Evolutionary conservation across 257 asterid species (phyloP).

Genomic region (Leptodermis oblonga): DNA sequence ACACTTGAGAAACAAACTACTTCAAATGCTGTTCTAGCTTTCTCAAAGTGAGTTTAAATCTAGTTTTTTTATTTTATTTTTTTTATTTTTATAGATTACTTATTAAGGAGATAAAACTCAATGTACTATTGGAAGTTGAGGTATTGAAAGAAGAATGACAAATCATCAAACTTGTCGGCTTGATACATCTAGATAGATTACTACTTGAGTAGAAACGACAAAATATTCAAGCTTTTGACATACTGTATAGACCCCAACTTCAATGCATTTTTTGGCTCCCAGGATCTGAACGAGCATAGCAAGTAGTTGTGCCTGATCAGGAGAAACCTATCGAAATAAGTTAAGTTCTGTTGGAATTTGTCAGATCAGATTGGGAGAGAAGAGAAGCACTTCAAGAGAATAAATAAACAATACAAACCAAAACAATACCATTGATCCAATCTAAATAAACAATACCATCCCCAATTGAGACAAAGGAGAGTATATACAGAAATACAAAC

Average conservation of each 20-base stretch:
- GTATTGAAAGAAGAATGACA: not conserved
- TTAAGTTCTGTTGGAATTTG: no score
- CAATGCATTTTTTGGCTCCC: slow-evolving; percentile 89
- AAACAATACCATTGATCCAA: no score
- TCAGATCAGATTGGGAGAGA: no score
- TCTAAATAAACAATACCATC: no score
- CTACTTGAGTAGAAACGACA: not conserved
- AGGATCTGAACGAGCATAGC: slow-evolving; percentile 81
- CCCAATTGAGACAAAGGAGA: no score
- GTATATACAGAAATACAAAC: no score
- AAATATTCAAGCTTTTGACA: slow-evolving; percentile 16
- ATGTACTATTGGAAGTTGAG: not conserved
- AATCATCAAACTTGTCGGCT: not conserved
- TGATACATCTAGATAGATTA: not conserved
- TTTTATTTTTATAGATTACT: not conserved
- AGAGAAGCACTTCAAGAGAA: no score
- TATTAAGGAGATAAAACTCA: not conserved
- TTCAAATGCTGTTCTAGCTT: not conserved
- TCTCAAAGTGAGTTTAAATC: not conserved
- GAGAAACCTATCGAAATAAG: slow-evolving; percentile 55
- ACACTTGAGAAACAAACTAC: not conserved
- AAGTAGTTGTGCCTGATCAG: slow-evolving; percentile 96
- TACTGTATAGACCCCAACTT: slow-evolving; percentile 90
- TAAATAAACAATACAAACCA: no score
- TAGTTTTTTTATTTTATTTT: not conserved